Base-by-base conservation (phyloP, 208 protist species). In the Spongospora subterranea region DNA sequence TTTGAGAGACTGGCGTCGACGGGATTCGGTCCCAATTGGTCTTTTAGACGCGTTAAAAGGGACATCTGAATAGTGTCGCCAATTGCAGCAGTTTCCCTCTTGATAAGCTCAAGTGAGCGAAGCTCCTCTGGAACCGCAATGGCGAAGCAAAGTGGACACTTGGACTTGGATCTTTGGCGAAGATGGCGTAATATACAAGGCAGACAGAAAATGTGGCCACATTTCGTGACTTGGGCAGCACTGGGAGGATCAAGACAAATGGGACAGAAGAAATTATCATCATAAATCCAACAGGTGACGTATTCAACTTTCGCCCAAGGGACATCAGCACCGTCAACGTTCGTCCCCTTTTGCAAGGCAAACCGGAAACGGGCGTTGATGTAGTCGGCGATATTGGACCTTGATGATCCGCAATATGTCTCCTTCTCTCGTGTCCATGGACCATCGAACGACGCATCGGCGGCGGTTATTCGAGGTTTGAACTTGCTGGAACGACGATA, bases 191-290 rank as follows among this genome's bases (percentile, higher is more conserved):
- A 20, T 45, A 91, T 60, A 53, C 90, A 91, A 24, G 90, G 64
- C 20, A 45, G 24, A 77, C 90, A 91, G 65, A 91, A 91, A 32
- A 91, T 45, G 40, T 91, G 90, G 11, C 90, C 90, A 91, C 90
- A 91, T 35, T 46, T 11, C 1, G 90, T 91, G 24, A 91, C 13
- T 43, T 46, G 11, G 0, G 90, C 71, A 35, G 65, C 64, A 29
- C 91, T n/a, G 24, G 66, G 66, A 66, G 60, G 71, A 13, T 89
- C 40, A 13, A 91, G 35, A 46, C 90, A 91, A 17, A 91, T 91
- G n/a, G 90, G 60, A 88, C 90, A 91, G 90, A 35, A 11, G 29
- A 40, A 35, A 82, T 45, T 6, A 43, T 43, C n/a, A 82, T 43
- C 71, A 35, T 20, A 82, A 35, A n/a, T n/a, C n/a, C 17, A 35